Percentiles rank a stretch among this genome's conserved stretches.
Evolutionary conservation across 2,329 filamentous ascomycete species (phyloP).

Genomic region (Botrytis cinerea): DNA sequence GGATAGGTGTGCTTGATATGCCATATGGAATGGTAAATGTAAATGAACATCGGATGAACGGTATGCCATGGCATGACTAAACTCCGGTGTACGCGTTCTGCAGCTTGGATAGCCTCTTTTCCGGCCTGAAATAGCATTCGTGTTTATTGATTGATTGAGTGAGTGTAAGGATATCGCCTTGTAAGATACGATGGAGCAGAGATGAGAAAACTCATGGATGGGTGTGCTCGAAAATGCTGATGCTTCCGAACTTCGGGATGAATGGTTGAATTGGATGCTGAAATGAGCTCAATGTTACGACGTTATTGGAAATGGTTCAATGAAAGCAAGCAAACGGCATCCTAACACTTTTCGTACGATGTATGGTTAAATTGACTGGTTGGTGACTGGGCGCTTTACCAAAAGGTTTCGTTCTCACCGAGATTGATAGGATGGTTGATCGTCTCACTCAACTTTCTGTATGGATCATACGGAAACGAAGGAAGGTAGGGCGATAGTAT

Average conservation of each 20-base stretch:
- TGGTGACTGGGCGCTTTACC: not conserved
- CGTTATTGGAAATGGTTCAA: not conserved
- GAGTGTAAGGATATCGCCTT: constrained; percentile 7
- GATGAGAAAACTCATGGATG: constrained; percentile 5
- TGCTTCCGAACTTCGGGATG: constrained; percentile 7
- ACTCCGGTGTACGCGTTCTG: not conserved
- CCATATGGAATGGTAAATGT: not conserved
- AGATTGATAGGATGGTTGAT: constrained; percentile 13
- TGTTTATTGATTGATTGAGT: constrained; percentile 9
- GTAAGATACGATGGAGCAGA: not conserved
- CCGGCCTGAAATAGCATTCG: not conserved
- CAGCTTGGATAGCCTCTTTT: constrained; percentile 1
- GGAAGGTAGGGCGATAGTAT: constrained; percentile 8
- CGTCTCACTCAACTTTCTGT: not conserved
- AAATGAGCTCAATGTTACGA: constrained; percentile 11
- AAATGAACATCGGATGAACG: constrained; percentile 14
- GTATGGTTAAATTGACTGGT: constrained; percentile 2
- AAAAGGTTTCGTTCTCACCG: constrained; percentile 14
- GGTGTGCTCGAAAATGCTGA: constrained; percentile 15
- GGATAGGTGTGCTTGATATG: not conserved
- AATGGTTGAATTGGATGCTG: constrained; percentile 11
- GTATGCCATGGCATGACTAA: not conserved
- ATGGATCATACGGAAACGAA: constrained; percentile 13
- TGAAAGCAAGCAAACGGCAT: constrained; percentile 6
- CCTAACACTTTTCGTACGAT: constrained; percentile 7